Percentiles rank a stretch among this genome's conserved stretches.
phyloP scores from a whole-genome alignment of 2,329 filamentous ascomycete species.

The Xylariaceae sp. region DNA sequence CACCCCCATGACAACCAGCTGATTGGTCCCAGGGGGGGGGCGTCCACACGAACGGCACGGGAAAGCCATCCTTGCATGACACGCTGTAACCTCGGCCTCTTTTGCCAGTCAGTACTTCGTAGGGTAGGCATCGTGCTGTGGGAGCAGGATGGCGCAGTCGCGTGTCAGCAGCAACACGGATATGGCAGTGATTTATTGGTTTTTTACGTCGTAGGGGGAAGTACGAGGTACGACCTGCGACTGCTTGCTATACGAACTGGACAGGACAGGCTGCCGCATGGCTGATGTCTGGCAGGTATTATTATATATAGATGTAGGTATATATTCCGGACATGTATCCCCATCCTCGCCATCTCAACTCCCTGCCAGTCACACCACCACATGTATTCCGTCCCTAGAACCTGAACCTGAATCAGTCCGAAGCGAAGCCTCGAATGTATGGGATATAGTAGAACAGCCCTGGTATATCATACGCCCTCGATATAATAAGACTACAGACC shows the following conservation, averaged over 20 bases:
- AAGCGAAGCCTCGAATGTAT: background rate
- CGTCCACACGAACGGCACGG: conserved; percentile 17
- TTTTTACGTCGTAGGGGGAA: too few relatives aligned
- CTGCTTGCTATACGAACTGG: too few relatives aligned
- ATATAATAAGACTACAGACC: background rate
- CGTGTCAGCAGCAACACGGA: too few relatives aligned
- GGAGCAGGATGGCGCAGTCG: too few relatives aligned
- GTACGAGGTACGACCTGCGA: too few relatives aligned
- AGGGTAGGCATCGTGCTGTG: too few relatives aligned
- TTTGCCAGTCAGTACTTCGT: background rate
- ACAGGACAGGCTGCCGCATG: too few relatives aligned
- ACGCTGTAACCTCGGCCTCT: conserved; percentile 27
- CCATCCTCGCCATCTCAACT: background rate
- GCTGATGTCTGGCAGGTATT: too few relatives aligned
- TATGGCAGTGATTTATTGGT: too few relatives aligned
- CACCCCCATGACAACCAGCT: background rate
- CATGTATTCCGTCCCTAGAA: background rate
- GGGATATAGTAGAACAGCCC: background rate
- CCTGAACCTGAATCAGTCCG: too few relatives aligned
- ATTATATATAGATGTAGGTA: background rate
- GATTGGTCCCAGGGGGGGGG: background rate
- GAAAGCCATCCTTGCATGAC: conserved; percentile 13
- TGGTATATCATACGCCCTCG: background rate
- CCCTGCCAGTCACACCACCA: background rate
- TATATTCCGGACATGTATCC: background rate